Evolutionary conservation across 164 flowering plant genomes (phyloP), one percentile per base, ranked within the genome.

Genomic region (Dillenia suffruticosa): DNA sequence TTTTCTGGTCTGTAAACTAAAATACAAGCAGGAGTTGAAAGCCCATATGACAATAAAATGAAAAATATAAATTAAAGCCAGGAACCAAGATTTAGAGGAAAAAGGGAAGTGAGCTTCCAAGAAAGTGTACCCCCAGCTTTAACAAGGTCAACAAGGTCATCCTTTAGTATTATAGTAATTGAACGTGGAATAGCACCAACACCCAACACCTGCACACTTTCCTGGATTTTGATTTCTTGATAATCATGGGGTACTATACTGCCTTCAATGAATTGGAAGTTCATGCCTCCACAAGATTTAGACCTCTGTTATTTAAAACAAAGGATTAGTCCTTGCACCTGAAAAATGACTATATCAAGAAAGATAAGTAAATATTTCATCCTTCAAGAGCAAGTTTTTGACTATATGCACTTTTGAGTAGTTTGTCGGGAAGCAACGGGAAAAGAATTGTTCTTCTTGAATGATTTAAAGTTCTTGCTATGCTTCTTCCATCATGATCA

Each of bases 171-270:
- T 49, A 88, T 73, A 65, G 80, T 84, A 69, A 95, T 86, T 57
- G 99, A 95, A 48, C 99, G 97, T 63, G 99, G 99, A 67, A 95
- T 89, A 12, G 96, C 91, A 56, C 99, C 99, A 71, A 95, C 96
- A 59, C 88, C 94, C 75, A 95, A 67, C 40, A 90, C 82, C 56
- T 95, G 97, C 8, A 92, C 78, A 60, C 78, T 92, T 77, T 95
- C 99, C 80, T 95, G 99, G 59, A 95, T 89, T 77, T 92, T 95
- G 47, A 95, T 95, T 75, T 95, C 99, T 69, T 95, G 99, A 67
- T 92, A 95, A 79, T 95, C 97, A 74, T 92, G 97, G 67, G 89
- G 81, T 54, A 80, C 61, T 57, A 76, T 78, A 55, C 79, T 78
- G 63, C 70, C 73, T 65, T 92, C 97, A 11, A 89, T 59, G 57